These are phyloP conservation scores for Fremontodendron californicum DNA, from an alignment of 345 rosid genomes.

Conservation along the genomic window DNA sequence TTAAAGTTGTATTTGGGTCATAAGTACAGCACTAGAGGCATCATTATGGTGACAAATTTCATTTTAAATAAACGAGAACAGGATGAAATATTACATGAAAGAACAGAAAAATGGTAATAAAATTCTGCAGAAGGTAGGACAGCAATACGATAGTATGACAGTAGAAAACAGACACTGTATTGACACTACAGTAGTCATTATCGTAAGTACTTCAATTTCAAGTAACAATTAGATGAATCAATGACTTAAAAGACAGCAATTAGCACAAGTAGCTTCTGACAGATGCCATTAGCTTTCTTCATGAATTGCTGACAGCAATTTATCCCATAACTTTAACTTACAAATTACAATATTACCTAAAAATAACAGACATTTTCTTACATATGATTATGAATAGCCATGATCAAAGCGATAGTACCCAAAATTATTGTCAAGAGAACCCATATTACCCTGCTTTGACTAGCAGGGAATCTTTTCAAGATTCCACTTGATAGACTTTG, in stretches of 20 bases:
- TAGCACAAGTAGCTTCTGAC: neutral
- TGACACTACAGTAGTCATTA: neutral
- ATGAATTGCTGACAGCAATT: neutral
- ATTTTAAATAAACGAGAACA: neutral
- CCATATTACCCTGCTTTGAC: neutral
- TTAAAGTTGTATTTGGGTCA: constrained; percentile 17
- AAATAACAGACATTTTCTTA: neutral
- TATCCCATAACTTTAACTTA: neutral
- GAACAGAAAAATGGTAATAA: neutral
- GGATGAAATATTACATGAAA: neutral
- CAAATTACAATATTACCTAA: neutral
- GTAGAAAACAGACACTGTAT: neutral
- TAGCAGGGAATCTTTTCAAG: neutral
- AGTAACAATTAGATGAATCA: neutral
- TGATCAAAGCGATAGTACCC: neutral
- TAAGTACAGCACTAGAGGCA: neutral
- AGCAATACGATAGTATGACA: neutral
- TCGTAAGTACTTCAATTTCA: neutral
- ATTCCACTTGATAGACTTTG: neutral
- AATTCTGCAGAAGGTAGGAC: neutral
- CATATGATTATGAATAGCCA: neutral
- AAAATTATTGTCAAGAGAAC: neutral
- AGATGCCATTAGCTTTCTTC: constrained; percentile 36
- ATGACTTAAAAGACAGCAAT: neutral
- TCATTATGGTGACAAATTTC: neutral